Evolutionary conservation across 2,329 filamentous ascomycete genomes (phyloP).

Genomic region (Pezicula radicicola): DNA sequence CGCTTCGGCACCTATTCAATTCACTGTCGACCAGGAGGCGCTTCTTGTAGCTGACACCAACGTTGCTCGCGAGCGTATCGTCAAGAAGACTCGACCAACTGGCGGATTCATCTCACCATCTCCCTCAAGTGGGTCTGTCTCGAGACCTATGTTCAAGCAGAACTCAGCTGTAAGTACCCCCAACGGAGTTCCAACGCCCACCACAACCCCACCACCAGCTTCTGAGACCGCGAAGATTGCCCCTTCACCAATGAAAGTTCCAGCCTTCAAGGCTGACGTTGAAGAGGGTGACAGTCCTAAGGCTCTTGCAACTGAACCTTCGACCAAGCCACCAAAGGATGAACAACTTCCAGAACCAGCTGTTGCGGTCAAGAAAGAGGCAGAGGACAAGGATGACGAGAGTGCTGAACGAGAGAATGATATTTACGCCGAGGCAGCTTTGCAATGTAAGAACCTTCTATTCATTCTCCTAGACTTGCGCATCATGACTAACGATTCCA

Average conservation of each 20-base stretch:
- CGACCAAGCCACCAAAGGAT: slow-evolving; percentile 51
- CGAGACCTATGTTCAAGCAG: slow-evolving; percentile 64
- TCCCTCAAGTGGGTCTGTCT: slow-evolving; percentile 49
- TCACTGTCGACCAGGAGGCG: slow-evolving; percentile 96
- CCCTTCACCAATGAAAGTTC: slow-evolving; percentile 54
- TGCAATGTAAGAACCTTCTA: slow-evolving; percentile 65
- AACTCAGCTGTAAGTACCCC: slow-evolving; percentile 37
- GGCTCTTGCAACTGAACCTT: slow-evolving; percentile 70
- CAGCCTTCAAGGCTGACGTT: slow-evolving; percentile 72
- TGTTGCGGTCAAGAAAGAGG: slow-evolving; percentile 55
- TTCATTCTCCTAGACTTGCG: slow-evolving; percentile 18
- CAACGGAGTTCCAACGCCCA: slow-evolving; percentile 68
- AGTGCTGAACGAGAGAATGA: slow-evolving; percentile 77
- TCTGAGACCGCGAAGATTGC: slow-evolving; percentile 33
- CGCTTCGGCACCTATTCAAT: slow-evolving; percentile 94
- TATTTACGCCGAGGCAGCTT: slow-evolving; percentile 90
- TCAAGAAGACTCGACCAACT: slow-evolving; percentile 68
- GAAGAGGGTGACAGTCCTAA: slow-evolving; percentile 78
- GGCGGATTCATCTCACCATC: slow-evolving; percentile 39
- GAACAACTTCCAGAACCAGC: slow-evolving; percentile 62
- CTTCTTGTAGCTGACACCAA: slow-evolving; percentile 84
- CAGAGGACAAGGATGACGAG: slow-evolving; percentile 70
- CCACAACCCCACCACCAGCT: slow-evolving; percentile 60
- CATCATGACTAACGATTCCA: slow-evolving; percentile 25
- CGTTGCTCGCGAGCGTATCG: slow-evolving; percentile 58